Evolutionary conservation across 2,329 filamentous ascomycete species (phyloP), one percentile per base, ranked within the genome.

Genomic region (Capronia coronata): DNA sequence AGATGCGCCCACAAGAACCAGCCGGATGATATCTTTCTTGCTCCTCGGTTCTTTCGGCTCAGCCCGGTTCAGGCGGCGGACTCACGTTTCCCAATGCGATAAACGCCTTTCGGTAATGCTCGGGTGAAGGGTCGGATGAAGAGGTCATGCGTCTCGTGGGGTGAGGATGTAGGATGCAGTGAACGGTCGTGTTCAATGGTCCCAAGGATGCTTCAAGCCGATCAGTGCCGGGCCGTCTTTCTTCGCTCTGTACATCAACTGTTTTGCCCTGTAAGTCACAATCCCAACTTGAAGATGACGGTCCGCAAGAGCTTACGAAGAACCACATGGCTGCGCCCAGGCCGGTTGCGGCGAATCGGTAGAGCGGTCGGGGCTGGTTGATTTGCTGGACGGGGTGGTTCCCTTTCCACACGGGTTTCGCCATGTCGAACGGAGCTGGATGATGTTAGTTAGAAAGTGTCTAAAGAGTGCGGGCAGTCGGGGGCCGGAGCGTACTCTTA

Each of bases 261-360:
- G 63, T 29, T n/a, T n/a, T 7, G 10, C 14, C 8, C n/a, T 32
- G 43, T 55, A 13, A 57, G 54, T 43, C 9, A 18, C 9, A 29
- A 10, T 9, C 7, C 2, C 18, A 4, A 25, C 13, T 14, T 14
- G 38, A 19, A 4, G 5, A 23, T 39, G 39, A 19, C 19, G 22
- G 21, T 8, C 10, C 13, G 49, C 19, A 39, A 51, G 41, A 52
- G 48, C 85, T 66, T 80, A 97, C 90, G 70, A 93, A 98, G 74
- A 98, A 97, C 93, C 93, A 98, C 93, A 97, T 98, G 73, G 86
- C 87, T 48, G 93, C 93, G 61, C 89, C 87, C 56, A 98, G 77
- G 55, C 84, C 87, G 38, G 88, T 96, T 40, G 87, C 91, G 51
- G 83, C 79, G 69, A 91, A 85, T 67, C 87, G 82, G 75, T 97